Percentiles rank a stretch among this genome's conserved stretches.
Conservation (phyloP, 768 basidiomycete genomes). For the Harrya chromipes region DNA sequence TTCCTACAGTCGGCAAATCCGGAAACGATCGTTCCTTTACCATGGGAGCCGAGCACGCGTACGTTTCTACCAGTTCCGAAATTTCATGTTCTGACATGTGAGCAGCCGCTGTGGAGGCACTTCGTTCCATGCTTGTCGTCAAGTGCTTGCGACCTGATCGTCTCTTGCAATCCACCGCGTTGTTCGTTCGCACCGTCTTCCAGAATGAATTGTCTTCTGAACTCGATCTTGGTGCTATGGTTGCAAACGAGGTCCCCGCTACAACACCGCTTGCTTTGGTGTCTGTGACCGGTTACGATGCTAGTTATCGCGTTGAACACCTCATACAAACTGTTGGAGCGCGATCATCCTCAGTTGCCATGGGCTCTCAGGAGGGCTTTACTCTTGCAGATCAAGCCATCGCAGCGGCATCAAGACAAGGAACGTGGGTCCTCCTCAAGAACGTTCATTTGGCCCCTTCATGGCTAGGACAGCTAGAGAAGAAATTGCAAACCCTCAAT, state of each 20-base stretch:
- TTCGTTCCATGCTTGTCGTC: constrained; percentile 73
- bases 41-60: constrained; percentile 82
- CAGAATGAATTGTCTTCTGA: constrained; percentile 74
- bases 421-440: constrained; percentile 95
- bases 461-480: constrained; percentile 96
- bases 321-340: constrained; percentile 74
- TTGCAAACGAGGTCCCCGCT: constrained; percentile 73
- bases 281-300: constrained; percentile 95
- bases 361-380: constrained; percentile 99
- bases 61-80: constrained; percentile 31
- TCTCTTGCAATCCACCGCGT: constrained; percentile 75
- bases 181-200: constrained; percentile 77
- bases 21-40: constrained; percentile 65
- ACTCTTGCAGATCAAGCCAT: constrained; percentile 95
- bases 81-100: constrained; percentile 14
- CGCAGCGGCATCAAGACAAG: constrained; percentile 85
- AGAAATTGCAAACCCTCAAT: constrained; percentile 89
- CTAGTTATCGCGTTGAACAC: constrained; percentile 93
- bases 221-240: constrained; percentile 76
- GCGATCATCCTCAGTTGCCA: constrained; percentile 87
- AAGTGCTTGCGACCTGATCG: constrained; percentile 94
- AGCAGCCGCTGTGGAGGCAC: constrained; percentile 67
- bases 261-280: constrained; percentile 85
- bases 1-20: constrained; percentile 69
- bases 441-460: constrained; percentile 95